Percentiles rank a stretch among this genome's conserved stretches.
phyloP scores from a whole-genome alignment of 2,329 filamentous ascomycete species.

The Ophiostoma montium region DNA sequence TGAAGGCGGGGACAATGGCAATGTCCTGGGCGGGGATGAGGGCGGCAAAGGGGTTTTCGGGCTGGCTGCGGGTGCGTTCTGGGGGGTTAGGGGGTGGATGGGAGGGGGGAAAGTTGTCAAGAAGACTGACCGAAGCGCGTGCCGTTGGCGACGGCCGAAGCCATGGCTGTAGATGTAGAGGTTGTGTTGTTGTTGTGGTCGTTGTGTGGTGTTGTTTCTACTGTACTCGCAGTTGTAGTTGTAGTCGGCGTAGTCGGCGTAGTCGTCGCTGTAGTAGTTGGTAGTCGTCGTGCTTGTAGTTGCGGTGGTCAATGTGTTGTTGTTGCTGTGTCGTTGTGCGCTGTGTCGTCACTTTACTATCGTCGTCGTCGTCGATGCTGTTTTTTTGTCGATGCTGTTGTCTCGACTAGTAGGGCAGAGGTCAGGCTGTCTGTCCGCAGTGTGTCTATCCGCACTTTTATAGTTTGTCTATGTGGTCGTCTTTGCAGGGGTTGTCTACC shows the following conservation, averaged over 20 bases:
- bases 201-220: not conserved
- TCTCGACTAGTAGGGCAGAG: no score
- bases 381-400: no score
- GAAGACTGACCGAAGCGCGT: slow-evolving; percentile 13
- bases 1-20: slow-evolving; percentile 76
- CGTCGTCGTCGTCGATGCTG: no score
- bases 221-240: no score
- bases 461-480: no score
- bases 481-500: no score
- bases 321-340: not conserved
- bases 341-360: no score
- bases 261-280: no score
- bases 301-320: not conserved
- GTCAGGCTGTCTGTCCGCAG: no score
- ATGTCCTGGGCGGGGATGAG: slow-evolving; percentile 83
- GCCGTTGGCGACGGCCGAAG: slow-evolving; percentile 7
- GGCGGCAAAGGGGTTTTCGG: slow-evolving; percentile 79
- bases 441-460: no score
- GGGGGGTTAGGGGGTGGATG: slow-evolving; percentile 3
- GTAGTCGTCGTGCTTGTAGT: no score
- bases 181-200: not conserved
- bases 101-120: not conserved
- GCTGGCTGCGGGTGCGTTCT: slow-evolving; percentile 18
- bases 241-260: no score
- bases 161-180: slow-evolving; percentile 2